phyloP scores from a whole-genome alignment of 108 stramenopile genomes.

The Skeletonema potamos region DNA sequence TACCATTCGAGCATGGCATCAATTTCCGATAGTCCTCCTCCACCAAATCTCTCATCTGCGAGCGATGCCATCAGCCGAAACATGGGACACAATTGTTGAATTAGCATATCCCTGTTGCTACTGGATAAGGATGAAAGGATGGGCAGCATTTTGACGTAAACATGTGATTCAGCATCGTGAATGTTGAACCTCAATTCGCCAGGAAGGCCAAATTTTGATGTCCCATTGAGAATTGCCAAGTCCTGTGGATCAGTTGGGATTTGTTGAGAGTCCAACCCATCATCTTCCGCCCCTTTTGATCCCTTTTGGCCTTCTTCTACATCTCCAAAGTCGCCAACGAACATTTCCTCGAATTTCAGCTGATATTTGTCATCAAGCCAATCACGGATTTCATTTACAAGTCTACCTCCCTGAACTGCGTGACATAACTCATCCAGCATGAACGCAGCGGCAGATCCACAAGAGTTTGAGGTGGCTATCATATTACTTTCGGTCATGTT shows the following conservation, averaged over 20 bases:
- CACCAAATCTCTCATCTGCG: conserved; percentile 38
- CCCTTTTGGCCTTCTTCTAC: conserved; percentile 7
- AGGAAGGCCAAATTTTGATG: conserved; percentile 14
- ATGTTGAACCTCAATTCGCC: conserved; percentile 44
- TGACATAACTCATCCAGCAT: conserved; percentile 46
- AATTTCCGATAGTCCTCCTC: conserved; percentile 33
- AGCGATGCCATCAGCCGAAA: conserved; percentile 40
- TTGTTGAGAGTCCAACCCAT: background rate
- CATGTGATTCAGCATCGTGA: conserved; percentile 7
- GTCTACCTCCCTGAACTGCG: conserved; percentile 49
- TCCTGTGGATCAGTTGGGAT: conserved; percentile 21
- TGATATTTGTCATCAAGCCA: conserved; percentile 37
- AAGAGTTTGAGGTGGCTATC: background rate
- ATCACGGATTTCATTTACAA: conserved; percentile 17
- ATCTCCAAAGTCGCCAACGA: conserved; percentile 46
- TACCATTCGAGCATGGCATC: conserved; percentile 41
- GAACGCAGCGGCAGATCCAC: conserved; percentile 38
- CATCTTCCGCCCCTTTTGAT: conserved; percentile 6
- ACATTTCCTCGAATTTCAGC: conserved; percentile 35
- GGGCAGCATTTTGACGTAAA: conserved; percentile 45
- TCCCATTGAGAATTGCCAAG: conserved; percentile 33
- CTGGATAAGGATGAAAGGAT: conserved; percentile 19
- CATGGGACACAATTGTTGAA: conserved; percentile 39
- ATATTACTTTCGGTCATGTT: background rate
- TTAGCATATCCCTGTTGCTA: conserved; percentile 19